Evolutionary conservation across 2,329 filamentous ascomycete genomes (phyloP).

Genomic region (Xylariaceae sp.): DNA sequence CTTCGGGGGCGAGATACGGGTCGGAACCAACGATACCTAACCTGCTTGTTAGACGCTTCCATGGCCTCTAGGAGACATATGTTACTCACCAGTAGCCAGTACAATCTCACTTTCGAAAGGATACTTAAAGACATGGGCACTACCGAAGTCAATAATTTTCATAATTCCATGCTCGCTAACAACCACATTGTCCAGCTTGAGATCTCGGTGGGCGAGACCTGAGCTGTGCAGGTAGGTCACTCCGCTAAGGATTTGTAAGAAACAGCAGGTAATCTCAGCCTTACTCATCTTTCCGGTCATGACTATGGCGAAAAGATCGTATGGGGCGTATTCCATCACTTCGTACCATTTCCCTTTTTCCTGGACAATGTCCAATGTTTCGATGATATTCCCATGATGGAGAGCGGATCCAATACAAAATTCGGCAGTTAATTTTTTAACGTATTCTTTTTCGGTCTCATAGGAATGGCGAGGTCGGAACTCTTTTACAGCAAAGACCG

Average conservation of each 20-base stretch:
- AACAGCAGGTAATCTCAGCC: constrained; percentile 88
- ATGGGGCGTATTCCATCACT: constrained; percentile 98
- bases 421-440: constrained; percentile 97
- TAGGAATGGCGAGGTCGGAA: constrained; percentile 91
- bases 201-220: constrained; percentile 90
- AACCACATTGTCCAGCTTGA: constrained; percentile 98
- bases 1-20: constrained; percentile 94
- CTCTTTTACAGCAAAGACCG: constrained; percentile 97
- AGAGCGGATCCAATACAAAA: constrained; percentile 97
- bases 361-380: constrained; percentile 94
- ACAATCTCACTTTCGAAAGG: constrained; percentile 92
- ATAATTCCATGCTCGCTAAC: constrained; percentile 96
- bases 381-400: constrained; percentile 97
- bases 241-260: constrained; percentile 92
- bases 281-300: constrained; percentile 98
- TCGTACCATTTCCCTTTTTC: constrained; percentile 96
- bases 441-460: constrained; percentile 93
- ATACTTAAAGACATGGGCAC: constrained; percentile 95
- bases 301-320: constrained; percentile 94
- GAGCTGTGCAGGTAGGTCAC: constrained; percentile 95
- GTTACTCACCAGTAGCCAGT: constrained; percentile 73
- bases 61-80: neutral
- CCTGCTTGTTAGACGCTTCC: constrained; percentile 20
- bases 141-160: constrained; percentile 99
- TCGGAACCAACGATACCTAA: constrained; percentile 78